Base-by-base conservation (phyloP, 345 rosid genomes). In the Murraya paniculata region DNA sequence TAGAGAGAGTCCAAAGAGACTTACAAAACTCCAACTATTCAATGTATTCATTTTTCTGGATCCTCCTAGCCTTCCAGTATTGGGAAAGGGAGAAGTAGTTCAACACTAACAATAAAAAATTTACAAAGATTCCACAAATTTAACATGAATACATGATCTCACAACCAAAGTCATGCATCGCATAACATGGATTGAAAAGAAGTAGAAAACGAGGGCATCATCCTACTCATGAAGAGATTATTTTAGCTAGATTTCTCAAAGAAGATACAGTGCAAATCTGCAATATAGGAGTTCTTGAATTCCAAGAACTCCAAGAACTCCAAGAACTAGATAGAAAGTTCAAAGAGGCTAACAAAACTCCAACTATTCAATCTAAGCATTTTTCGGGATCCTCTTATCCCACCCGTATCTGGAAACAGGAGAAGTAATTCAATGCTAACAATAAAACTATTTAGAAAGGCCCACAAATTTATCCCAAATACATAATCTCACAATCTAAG, bases 291-390 rank as follows among this genome's bases (percentile, higher is more conserved):
- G 86, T 79, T 81, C 76, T 85, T 85, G 81, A 88, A 88, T 86
- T 83, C 89, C 87, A 81, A 74, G 88, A 85, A 87, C 84, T 61
- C 87, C 86, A n/a, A n/a, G 81, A 88, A 88, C 87, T 83, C 89
- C 87, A 81, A 74, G 88, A 85, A 87, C 84, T 61, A 61, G 28
- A 39, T 68, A 75, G 55, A 80, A 21, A 65, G 69, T 35, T 35
- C 69, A 35, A 65, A 65, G 45, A 65, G 48, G 9, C 41, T 19
- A 35, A 35, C 69, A 33, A 65, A 22, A 65, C 45, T 21, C 69
- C 48, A 33, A 65, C 9, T 33, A 33, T 64, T 65, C 21, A 64
- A 64, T 33, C 1, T 64, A 33, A 64, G 68, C 68, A 64, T 35
- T 65, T 38, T 65, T 33, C 27, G 21, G 25, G 69, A 65, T 65